phyloP scores from a whole-genome alignment of 306 rosid genomes.

The Medicago truncatula region MtrunA17r5.0-ANR NC_053048.1:53000501-53001000 shows the following conservation, averaged over 20 bases:
- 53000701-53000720: conserved; percentile 64
- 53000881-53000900: not conserved
- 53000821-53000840: not conserved
- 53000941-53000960: not conserved
- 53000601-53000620: conserved; percentile 66
- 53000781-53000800: conserved; percentile 53
- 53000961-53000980: not conserved
- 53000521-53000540: conserved; percentile 67
- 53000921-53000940: not conserved
- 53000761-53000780: conserved; percentile 59
- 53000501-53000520: conserved; percentile 81
- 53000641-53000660: conserved; percentile 74
- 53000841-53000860: not conserved
- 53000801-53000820: not conserved
- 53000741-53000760: conserved; percentile 78
- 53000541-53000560: conserved; percentile 69
- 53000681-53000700: conserved; percentile 70
- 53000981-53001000: conserved; percentile 1
- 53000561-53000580: conserved; percentile 68
- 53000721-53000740: conserved; percentile 66
- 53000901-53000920: not conserved
- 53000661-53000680: conserved; percentile 73
- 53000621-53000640: conserved; percentile 84
- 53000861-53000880: not conserved
- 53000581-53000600: conserved; percentile 86